Conservation (phyloP, 2,329 filamentous ascomycete species). For the Fusarium goolgardi region DNA sequence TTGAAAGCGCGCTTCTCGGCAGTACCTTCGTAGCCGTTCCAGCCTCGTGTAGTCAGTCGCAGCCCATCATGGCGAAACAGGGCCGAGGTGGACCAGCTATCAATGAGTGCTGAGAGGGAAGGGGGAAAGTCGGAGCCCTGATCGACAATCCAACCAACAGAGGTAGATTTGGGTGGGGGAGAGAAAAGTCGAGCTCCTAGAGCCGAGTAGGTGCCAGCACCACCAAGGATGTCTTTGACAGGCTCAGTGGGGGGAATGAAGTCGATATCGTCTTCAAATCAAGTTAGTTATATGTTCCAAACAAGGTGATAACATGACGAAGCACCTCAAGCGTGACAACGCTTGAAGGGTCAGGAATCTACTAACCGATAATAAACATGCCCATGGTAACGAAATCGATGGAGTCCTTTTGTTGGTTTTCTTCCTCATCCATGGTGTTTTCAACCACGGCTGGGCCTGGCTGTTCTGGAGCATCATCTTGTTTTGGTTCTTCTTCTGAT, state of each 20-base stretch:
- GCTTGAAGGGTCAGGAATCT: neutral
- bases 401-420: constrained; percentile 9
- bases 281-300: constrained; percentile 20
- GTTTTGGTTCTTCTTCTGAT: constrained; percentile 1
- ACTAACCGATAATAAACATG: constrained; percentile 78
- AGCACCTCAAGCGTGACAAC: neutral
- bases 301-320: neutral
- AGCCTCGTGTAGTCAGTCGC: constrained; percentile 86
- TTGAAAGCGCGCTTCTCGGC: constrained; percentile 80
- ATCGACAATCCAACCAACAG: constrained; percentile 92
- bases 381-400: constrained; percentile 76
- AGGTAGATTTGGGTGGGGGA: constrained; percentile 70
- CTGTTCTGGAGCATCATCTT: constrained; percentile 16
- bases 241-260: constrained; percentile 76
- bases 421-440: neutral
- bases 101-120: constrained; percentile 71
- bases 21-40: constrained; percentile 86
- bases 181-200: constrained; percentile 91
- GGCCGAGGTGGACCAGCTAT: constrained; percentile 80
- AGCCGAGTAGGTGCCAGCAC: constrained; percentile 87
- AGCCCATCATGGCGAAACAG: constrained; percentile 73
- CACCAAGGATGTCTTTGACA: constrained; percentile 83
- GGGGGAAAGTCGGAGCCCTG: constrained; percentile 87
- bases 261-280: constrained; percentile 83
- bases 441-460: constrained; percentile 1